phyloP scores from a whole-genome alignment of 2,329 filamentous ascomycete genomes.

The Drechslera avenae region DNA sequence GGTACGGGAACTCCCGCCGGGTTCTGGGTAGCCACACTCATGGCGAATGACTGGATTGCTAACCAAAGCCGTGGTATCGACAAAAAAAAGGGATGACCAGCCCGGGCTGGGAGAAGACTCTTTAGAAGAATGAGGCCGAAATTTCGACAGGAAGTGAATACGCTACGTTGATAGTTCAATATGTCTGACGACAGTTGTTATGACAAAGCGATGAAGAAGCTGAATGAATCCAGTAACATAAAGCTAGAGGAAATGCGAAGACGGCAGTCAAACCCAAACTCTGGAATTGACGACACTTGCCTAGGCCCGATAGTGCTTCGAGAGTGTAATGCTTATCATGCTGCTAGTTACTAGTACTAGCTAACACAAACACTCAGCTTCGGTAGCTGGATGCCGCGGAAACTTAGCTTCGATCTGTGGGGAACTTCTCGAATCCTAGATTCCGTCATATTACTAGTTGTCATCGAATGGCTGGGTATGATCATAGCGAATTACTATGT shows the following conservation, averaged over 20 bases:
- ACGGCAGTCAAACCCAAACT: neutral
- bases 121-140: too few species aligned
- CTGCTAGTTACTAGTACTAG: constrained; percentile 4
- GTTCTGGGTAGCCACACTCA: constrained; percentile 25
- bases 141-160: too few species aligned
- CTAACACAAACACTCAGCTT: constrained; percentile 13
- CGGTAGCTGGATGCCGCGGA: constrained; percentile 23
- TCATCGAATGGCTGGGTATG: constrained; percentile 4
- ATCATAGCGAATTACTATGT: constrained; percentile 13
- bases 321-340: constrained; percentile 18
- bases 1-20: constrained; percentile 21
- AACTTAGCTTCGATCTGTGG: constrained; percentile 27
- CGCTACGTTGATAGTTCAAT: too few species aligned
- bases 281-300: neutral
- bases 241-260: too few species aligned
- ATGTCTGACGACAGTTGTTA: too few species aligned
- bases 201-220: too few species aligned
- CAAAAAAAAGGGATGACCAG: neutral
- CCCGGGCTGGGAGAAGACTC: neutral
- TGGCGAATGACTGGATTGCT: constrained; percentile 10
- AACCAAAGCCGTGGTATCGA: neutral
- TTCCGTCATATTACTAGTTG: constrained; percentile 23
- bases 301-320: neutral
- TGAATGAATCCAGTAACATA: too few species aligned
- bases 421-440: constrained; percentile 21